phyloP scores from a whole-genome alignment of 768 basidiomycete species.

The Solioccasus polychromus region DNA sequence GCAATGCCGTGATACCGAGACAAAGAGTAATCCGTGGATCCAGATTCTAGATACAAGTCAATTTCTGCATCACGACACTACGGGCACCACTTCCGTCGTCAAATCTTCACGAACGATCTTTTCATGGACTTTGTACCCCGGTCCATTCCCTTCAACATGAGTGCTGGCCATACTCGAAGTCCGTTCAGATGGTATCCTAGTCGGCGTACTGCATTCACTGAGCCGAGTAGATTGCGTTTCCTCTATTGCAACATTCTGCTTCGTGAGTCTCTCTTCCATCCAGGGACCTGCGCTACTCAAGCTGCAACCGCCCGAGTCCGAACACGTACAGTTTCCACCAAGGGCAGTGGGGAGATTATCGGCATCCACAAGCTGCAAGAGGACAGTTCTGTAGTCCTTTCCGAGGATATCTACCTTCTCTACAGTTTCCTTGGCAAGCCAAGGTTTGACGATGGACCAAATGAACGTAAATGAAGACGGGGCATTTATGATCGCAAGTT shows the following conservation, averaged over 20 bases:
- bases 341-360: slow-evolving; percentile 59
- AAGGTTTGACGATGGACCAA: slow-evolving; percentile 66
- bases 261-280: slow-evolving; percentile 50
- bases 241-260: slow-evolving; percentile 10
- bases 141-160: slow-evolving; percentile 1
- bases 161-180: slow-evolving; percentile 6
- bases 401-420: slow-evolving; percentile 68
- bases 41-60: not conserved
- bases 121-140: slow-evolving; percentile 1
- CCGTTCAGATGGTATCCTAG: not conserved
- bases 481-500: slow-evolving; percentile 68
- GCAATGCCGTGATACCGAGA: not conserved
- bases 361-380: slow-evolving; percentile 59
- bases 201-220: slow-evolving; percentile 2
- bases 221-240: not conserved
- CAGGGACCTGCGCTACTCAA: slow-evolving; percentile 68
- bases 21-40: not conserved
- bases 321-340: slow-evolving; percentile 68
- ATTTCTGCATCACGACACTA: slow-evolving; percentile 4
- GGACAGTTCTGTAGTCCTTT: slow-evolving; percentile 50
- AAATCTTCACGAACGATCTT: slow-evolving; percentile 5
- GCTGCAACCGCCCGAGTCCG: slow-evolving; percentile 52
- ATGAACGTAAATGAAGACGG: slow-evolving; percentile 71
- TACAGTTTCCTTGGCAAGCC: slow-evolving; percentile 71
- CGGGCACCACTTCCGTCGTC: not conserved